Percentiles rank a stretch among this genome's conserved stretches.
Conservation (phyloP, 1,284 basidiomycete species). For the Rhodotorula mucilaginosa region DNA sequence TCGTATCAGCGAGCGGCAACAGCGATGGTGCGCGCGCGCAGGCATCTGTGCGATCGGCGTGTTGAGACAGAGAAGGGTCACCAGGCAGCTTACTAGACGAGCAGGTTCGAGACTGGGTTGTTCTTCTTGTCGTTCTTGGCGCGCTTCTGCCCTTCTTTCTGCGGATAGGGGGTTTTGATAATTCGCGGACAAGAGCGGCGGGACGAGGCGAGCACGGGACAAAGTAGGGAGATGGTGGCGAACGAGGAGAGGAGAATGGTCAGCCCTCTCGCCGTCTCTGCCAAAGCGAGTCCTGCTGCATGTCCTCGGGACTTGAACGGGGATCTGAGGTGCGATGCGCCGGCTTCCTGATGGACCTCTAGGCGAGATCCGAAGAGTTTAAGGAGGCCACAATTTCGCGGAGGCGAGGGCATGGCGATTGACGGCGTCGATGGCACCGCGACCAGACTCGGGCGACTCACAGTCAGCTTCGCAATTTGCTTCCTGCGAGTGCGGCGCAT, state of each 20-base stretch:
- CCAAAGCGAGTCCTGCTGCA: no score
- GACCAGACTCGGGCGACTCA: background rate
- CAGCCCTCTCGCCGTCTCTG: background rate
- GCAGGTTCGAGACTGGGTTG: conserved; percentile 26
- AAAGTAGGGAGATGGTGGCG: no score
- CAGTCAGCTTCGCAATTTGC: conserved; percentile 30
- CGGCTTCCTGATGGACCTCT: no score
- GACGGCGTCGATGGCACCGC: no score
- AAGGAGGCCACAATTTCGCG: background rate
- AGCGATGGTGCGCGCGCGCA: no score
- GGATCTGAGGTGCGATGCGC: no score
- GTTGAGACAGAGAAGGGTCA: no score
- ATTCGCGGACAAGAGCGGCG: background rate
- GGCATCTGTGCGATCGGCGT: no score
- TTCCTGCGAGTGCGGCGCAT: conserved; percentile 7
- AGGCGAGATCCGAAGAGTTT: no score
- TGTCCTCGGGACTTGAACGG: no score
- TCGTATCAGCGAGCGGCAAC: no score
- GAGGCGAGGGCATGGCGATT: background rate
- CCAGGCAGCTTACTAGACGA: conserved; percentile 1
- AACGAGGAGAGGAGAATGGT: background rate
- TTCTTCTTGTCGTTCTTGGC: conserved; percentile 26
- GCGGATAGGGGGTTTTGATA: background rate
- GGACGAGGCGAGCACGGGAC: background rate
- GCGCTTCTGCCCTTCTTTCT: conserved; percentile 28